phyloP scores from a whole-genome alignment of 352 stramenopile genomes.

The Globisporangium orthogonon region DNA sequence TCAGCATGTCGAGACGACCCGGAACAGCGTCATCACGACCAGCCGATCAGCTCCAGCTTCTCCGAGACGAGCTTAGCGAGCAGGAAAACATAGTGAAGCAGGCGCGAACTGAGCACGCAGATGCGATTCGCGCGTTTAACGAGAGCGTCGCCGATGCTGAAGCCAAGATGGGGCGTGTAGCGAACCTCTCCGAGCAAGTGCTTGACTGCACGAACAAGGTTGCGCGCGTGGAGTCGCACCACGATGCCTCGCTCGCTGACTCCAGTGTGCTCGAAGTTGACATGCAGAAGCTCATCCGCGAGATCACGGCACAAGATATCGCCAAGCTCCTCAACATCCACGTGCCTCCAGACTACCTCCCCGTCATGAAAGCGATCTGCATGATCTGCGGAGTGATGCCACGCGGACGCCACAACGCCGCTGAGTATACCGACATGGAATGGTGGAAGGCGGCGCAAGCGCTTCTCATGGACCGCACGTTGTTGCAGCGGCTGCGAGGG shows the following conservation, averaged over 20 bases:
- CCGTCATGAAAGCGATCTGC: constrained; percentile 75
- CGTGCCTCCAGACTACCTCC: constrained; percentile 39
- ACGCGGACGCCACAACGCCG: constrained; percentile 39
- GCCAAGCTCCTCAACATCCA: constrained; percentile 50
- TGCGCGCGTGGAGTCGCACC: constrained; percentile 31
- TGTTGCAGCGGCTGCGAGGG: constrained; percentile 47
- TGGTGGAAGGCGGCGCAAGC: constrained; percentile 80
- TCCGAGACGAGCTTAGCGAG: constrained; percentile 16
- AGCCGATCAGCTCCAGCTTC: constrained; percentile 10
- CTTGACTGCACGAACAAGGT: constrained; percentile 53
- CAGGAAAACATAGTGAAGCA: constrained; percentile 17
- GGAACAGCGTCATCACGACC: background rate
- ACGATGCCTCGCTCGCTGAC: constrained; percentile 42
- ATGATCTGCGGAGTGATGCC: constrained; percentile 55
- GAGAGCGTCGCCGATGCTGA: constrained; percentile 73
- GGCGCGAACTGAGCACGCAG: constrained; percentile 22
- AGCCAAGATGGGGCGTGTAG: constrained; percentile 37
- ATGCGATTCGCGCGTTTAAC: constrained; percentile 47
- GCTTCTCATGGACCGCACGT: constrained; percentile 68
- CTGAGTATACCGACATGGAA: constrained; percentile 67
- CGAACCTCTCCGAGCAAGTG: constrained; percentile 41
- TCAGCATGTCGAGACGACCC: constrained; percentile 10
- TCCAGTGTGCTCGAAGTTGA: constrained; percentile 53
- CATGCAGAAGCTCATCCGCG: constrained; percentile 49
- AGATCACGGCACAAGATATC: constrained; percentile 76